Conservation (phyloP, 108 stramenopile species). For the Skeletonema grethae region DNA sequence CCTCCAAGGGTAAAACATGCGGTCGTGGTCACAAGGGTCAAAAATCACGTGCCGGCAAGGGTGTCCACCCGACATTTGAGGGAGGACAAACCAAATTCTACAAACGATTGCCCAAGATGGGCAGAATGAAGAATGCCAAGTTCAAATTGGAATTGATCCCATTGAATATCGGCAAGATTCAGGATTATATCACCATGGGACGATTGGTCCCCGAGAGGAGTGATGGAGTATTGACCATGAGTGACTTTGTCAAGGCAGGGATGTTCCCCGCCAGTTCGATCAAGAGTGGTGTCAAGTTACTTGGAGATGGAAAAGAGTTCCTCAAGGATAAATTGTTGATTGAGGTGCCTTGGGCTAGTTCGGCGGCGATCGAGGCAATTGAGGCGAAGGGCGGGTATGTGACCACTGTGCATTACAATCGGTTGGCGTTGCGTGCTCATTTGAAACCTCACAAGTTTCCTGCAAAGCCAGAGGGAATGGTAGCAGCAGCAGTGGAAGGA, state of each 20-base stretch:
- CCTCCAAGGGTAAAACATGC: conserved; percentile 94
- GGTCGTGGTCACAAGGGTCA: conserved; percentile 98
- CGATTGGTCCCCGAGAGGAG: conserved; percentile 64
- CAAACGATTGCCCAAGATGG: conserved; percentile 95
- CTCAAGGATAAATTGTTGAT: conserved; percentile 77
- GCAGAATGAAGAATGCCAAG: conserved; percentile 88
- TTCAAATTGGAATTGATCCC: conserved; percentile 74
- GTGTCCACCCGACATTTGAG: conserved; percentile 89
- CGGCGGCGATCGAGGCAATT: conserved; percentile 87
- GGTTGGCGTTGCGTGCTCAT: conserved; percentile 87
- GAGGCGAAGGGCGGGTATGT: conserved; percentile 94
- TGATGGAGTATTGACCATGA: conserved; percentile 83
- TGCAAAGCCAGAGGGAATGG: conserved; percentile 17
- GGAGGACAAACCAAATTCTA: conserved; percentile 98
- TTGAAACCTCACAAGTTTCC: conserved; percentile 94
- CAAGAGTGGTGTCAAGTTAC: conserved; percentile 90
- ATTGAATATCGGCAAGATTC: conserved; percentile 84
- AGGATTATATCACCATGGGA: conserved; percentile 95
- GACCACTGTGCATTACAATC: conserved; percentile 96
- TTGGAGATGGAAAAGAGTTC: conserved; percentile 70
- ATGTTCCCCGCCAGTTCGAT: conserved; percentile 69
- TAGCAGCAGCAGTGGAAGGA: not conserved
- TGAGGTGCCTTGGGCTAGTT: conserved; percentile 89
- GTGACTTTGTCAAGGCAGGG: conserved; percentile 89
- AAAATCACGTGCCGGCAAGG: conserved; percentile 87